Percentiles rank a stretch among this genome's conserved stretches.
Evolutionary conservation across 208 protist species (phyloP).

Genomic region (Lotmaria passim): DNA sequence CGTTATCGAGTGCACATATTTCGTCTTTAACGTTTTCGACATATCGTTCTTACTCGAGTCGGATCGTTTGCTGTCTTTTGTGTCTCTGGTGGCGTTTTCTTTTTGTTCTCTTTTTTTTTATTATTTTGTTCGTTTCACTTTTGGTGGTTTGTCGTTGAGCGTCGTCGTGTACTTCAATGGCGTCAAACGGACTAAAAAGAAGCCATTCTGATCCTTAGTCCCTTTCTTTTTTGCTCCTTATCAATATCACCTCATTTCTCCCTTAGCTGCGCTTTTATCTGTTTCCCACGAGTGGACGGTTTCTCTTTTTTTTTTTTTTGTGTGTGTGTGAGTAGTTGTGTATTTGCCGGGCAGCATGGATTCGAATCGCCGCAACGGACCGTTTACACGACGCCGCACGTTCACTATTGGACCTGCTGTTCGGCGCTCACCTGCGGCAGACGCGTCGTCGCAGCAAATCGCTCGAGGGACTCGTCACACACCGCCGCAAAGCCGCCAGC

Average conservation of each 20-base stretch:
- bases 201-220: too few species aligned
- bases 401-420: conserved; percentile 6
- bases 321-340: background rate
- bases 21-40: too few species aligned
- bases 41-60: background rate
- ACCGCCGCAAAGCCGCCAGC: background rate
- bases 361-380: too few species aligned
- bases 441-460: background rate
- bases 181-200: too few species aligned
- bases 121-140: conserved; percentile 1
- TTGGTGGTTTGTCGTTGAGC: too few species aligned
- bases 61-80: background rate
- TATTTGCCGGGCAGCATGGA: background rate
- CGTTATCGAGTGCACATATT: too few species aligned
- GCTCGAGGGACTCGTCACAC: background rate
- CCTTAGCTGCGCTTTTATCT: too few species aligned
- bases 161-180: too few species aligned
- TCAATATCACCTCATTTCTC: too few species aligned
- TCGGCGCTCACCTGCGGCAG: background rate
- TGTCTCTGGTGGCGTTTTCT: background rate
- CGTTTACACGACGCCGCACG: conserved; percentile 13
- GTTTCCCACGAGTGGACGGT: too few species aligned
- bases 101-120: background rate
- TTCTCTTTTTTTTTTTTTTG: background rate
- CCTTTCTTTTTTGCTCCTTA: too few species aligned